Base-by-base conservation (phyloP, 2,329 filamentous ascomycete genomes). In the Fusarium sambucinum region DNA sequence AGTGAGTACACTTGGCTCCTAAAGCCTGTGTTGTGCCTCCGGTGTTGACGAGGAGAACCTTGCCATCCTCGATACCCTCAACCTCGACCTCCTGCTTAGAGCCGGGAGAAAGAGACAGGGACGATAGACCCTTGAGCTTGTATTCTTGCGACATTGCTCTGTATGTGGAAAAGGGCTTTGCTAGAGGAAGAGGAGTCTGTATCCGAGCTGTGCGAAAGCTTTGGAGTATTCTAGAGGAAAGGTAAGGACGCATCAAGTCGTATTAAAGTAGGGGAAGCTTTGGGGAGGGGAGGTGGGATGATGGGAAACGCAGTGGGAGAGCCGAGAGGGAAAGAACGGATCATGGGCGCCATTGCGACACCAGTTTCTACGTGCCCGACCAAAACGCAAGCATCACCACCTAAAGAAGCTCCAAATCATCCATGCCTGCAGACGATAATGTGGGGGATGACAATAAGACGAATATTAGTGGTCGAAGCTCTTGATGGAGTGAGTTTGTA, bases 21-120 rank as follows among this genome's bases (percentile, higher is more conserved):
- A 96, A 79, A 30, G 94, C 96, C 76, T 94, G 90, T 17, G 95
- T 83, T 71, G 91, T 87, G 71, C 90, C 91, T 55, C 89, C 89
- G 13, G 90, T 85, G 76, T 96, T 96, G 68, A 96, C 84, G 6
- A 99, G 85, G 7, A 99, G 84, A 4, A 99, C 90, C 79, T 97
- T 98, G 66, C 89, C 93, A 37, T 87, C 89, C 59, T 95, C 90
- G 42, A 99, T 85, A 21, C 95, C 96, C 74, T 98, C 95, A 6
- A 99, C 91, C 74, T 97, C 94, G 16, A 88, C 92, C 79, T 98
- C 94, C 67, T 91, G 86, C 84, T 97, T 98, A 72, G 96, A 90
- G 21, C 93, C 90, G 30, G 90, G 89, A 77, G 91, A 87, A 67
- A 98, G 83, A 69, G 90, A 86, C 57, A 97, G 84, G 72, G 90